Base-by-base conservation (phyloP, 352 stramenopile species). In the Globisporangium nodosum region DNA sequence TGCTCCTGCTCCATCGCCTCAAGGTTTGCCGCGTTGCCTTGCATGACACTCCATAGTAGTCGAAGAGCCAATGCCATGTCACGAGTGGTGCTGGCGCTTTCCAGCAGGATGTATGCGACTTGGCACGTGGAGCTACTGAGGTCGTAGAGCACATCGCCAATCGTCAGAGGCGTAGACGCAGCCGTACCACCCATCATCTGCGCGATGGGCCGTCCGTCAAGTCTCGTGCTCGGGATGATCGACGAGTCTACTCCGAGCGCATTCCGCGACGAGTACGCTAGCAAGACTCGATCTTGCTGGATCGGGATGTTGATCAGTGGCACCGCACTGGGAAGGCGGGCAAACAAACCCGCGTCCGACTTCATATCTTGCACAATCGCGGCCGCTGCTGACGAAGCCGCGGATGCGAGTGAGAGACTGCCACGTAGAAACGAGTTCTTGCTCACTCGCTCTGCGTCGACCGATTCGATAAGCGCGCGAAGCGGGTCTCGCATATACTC, bases 301-400 rank as follows among this genome's bases (percentile, higher is more conserved):
- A 89, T 60, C 3, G 78, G 70, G 12, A 88, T 60, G 51, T 71
- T 77, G 5, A 88, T 69, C 6, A 74, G 63, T 9, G 77, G 77
- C 0, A 73, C 75, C 7, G 77, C 64, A 9, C 71, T 87, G 3
- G 79, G 68, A 27, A 90, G 78, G 20, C 77, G 67, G 33, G 71
- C 61, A 55, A 87, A 88, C 2, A 86, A 55, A 21, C 74, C 83
- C 1, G 74, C 64, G 30, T 68, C 72, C 13, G 65, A 64, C 56
- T 87, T 88, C 35, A 90, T 84, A 54, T 90, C 77, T 33, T 90
- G 75, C 35, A 90, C 75, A 50, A 90, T 85, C 0, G 77, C 79
- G 20, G 79, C 79, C 5, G 79, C 79, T 33, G 81, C 71, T 42
- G 74, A 76, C 15, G 81, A 88, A 12, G 81, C 78, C 24, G 78